Evolutionary conservation across 352 stramenopile genomes (phyloP).

Genomic region (Globisporangium splendens): DNA sequence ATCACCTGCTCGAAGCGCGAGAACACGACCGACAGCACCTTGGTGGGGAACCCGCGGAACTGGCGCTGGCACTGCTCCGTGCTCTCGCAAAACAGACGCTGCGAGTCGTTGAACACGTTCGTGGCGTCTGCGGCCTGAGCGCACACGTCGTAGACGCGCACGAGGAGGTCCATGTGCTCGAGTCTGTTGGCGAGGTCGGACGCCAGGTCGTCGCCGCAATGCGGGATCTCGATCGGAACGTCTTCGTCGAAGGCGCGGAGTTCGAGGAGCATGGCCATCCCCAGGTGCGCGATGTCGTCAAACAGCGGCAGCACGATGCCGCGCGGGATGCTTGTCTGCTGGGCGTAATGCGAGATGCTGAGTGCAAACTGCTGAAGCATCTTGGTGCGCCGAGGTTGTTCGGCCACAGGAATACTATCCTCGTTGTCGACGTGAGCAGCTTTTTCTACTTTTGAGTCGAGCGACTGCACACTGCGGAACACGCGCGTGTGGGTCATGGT

Average conservation of each 20-base stretch:
- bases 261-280: slow-evolving; percentile 60
- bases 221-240: slow-evolving; percentile 61
- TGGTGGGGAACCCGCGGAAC: slow-evolving; percentile 61
- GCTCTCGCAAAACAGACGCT: slow-evolving; percentile 48
- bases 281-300: slow-evolving; percentile 51
- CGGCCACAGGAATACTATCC: too few species aligned
- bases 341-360: slow-evolving; percentile 14
- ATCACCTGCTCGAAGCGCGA: slow-evolving; percentile 71
- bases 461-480: too few species aligned
- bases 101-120: slow-evolving; percentile 20
- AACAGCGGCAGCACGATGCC: slow-evolving; percentile 25
- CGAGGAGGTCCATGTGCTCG: slow-evolving; percentile 31
- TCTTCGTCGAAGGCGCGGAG: slow-evolving; percentile 49
- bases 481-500: too few species aligned
- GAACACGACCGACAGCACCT: slow-evolving; percentile 57
- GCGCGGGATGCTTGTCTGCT: slow-evolving; percentile 18
- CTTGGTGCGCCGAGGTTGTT: not conserved
- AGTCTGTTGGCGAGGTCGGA: slow-evolving; percentile 27
- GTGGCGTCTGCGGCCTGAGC: slow-evolving; percentile 25
- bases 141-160: slow-evolving; percentile 70
- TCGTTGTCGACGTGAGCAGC: too few species aligned
- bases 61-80: slow-evolving; percentile 35
- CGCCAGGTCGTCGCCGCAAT: slow-evolving; percentile 49
- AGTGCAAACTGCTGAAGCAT: slow-evolving; percentile 16
- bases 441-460: too few species aligned